Percentiles rank a stretch among this genome's conserved stretches.
Conservation (phyloP, 768 basidiomycete species). For the Agrocybe chaxingu region DNA sequence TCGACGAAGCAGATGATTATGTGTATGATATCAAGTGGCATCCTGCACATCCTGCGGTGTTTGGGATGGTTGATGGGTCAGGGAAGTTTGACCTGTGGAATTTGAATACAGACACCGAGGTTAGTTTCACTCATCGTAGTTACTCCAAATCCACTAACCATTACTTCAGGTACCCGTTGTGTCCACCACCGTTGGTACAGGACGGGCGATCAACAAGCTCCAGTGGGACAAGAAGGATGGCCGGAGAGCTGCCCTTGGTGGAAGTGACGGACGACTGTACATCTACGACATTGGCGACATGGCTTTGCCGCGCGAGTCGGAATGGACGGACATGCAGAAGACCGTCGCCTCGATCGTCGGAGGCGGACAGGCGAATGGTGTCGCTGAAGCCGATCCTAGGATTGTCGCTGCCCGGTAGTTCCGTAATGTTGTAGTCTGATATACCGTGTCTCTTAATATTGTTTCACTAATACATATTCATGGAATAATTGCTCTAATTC, state of each 20-base stretch:
- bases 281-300: conserved; percentile 95
- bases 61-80: conserved; percentile 91
- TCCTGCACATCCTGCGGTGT: conserved; percentile 89
- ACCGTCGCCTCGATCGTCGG: conserved; percentile 73
- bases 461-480: too few species aligned
- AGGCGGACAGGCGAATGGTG: conserved; percentile 46
- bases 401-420: conserved; percentile 29
- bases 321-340: conserved; percentile 93
- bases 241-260: conserved; percentile 83
- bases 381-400: conserved; percentile 26
- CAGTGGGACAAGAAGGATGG: conserved; percentile 95
- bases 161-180: conserved; percentile 77
- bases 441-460: too few species aligned
- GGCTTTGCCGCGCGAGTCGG: conserved; percentile 81
- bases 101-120: conserved; percentile 94
- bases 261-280: conserved; percentile 89
- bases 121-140: conserved; percentile 32
- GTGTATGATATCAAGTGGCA: conserved; percentile 99
- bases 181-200: conserved; percentile 77
- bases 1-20: conserved; percentile 98
- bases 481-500: too few species aligned
- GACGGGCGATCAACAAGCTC: conserved; percentile 90
- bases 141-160: background rate
- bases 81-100: conserved; percentile 99
- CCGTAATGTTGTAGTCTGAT: too few species aligned